These are phyloP conservation scores for Ochromonadaceae sp. DNA, from an alignment of 352 stramenopile genomes.

Conservation along the genomic window DNA sequence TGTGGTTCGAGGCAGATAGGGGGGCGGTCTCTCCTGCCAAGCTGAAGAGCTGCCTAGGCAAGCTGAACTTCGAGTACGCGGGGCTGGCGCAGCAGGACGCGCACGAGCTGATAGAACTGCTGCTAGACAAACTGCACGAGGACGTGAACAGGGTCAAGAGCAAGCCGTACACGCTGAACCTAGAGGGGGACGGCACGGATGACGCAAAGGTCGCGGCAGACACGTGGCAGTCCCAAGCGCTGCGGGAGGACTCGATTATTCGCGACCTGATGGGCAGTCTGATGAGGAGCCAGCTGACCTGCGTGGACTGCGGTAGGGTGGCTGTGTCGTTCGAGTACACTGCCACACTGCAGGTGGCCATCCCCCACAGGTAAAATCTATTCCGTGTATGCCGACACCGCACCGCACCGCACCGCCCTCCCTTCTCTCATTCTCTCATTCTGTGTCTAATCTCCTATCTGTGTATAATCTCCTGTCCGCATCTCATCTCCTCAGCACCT, in stretches of 20 bases:
- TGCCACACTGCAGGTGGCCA: not conserved
- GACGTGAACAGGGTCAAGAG: slow-evolving; percentile 50
- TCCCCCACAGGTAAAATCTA: too few relatives aligned
- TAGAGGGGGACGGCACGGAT: slow-evolving; percentile 20
- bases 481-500: too few relatives aligned
- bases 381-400: too few relatives aligned
- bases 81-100: slow-evolving; percentile 71
- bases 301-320: not conserved
- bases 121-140: slow-evolving; percentile 73
- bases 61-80: slow-evolving; percentile 58
- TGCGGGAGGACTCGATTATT: not conserved
- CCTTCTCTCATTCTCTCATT: too few relatives aligned
- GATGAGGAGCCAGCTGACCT: not conserved
- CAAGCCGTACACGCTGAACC: slow-evolving; percentile 21
- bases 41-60: slow-evolving; percentile 37
- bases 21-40: not conserved
- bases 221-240: not conserved
- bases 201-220: not conserved
- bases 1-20: slow-evolving; percentile 16
- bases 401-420: too few relatives aligned
- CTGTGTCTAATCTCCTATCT: too few relatives aligned
- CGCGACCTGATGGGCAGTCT: not conserved
- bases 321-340: not conserved
- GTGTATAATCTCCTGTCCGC: too few relatives aligned
- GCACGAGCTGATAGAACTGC: slow-evolving; percentile 74